Conservation (phyloP, 768 basidiomycete genomes). For the Phylloporus rhodoxanthus region DNA sequence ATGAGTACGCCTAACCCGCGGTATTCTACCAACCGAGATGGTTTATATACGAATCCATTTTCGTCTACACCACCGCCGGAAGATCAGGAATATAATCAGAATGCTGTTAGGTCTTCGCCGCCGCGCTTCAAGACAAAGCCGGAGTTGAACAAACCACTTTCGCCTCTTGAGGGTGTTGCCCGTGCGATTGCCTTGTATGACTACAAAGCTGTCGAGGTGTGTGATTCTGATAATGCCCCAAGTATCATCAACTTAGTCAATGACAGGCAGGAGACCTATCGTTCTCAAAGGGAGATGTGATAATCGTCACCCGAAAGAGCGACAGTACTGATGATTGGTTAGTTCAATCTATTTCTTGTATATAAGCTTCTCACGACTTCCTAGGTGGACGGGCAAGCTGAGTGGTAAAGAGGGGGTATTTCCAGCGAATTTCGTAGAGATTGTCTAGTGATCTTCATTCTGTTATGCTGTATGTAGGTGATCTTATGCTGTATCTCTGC, state of each 20-base stretch:
- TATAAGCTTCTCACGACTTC: not conserved
- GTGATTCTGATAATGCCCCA: conserved; percentile 8
- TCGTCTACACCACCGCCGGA: conserved; percentile 19
- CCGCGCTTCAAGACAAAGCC: conserved; percentile 43
- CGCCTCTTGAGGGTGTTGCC: conserved; percentile 55
- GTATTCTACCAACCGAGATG: conserved; percentile 9
- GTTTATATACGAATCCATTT: conserved; percentile 26
- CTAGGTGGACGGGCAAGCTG: conserved; percentile 75
- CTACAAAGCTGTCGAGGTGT: conserved; percentile 67
- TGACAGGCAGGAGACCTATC: conserved; percentile 69
- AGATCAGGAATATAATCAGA: conserved; percentile 9
- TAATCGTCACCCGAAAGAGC: conserved; percentile 62
- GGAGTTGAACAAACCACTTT: conserved; percentile 44
- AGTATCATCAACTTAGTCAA: conserved; percentile 3
- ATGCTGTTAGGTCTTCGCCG: conserved; percentile 11
- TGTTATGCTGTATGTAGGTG: no score
- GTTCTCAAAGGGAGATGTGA: conserved; percentile 71
- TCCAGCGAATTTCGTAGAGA: conserved; percentile 81
- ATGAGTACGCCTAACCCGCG: conserved; percentile 26
- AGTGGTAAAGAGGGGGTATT: conserved; percentile 60
- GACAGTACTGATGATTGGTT: conserved; percentile 72
- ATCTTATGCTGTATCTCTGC: conserved; percentile 1
- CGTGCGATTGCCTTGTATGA: conserved; percentile 71
- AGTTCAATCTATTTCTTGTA: conserved; percentile 15
- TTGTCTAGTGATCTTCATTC: conserved; percentile 31